Evolutionary conservation across 2,329 filamentous ascomycete species (phyloP), one percentile per base, ranked within the genome.

Genomic region (Talaromyces funiculosus): DNA sequence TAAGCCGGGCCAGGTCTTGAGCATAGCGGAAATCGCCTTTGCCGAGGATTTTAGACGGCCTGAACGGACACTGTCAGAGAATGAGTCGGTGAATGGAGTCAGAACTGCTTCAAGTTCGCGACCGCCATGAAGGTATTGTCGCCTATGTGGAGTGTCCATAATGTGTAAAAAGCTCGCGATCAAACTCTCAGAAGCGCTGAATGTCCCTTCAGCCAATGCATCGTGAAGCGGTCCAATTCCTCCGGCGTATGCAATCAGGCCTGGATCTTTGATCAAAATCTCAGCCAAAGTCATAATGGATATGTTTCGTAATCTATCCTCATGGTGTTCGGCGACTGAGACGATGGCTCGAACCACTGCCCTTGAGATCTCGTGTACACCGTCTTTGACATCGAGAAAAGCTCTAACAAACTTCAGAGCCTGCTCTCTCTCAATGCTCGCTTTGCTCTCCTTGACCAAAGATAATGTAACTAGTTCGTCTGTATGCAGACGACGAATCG

Each of bases 371-470:
- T 99, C 93, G 64, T 85, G 84, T 8, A 95, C 87, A 10, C 94
- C 94, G 64, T 92, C 90, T 71, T 97, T 97, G 65, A 97, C 91
- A 71, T 99, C 94, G 2, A 99, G 80, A 69, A 99, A 99, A 9
- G 92, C 90, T 62, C 94, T 86, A 26, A 97, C 88, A 72, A 99
- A 97, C 73, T 99, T 99, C 68, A 99, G 80, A 12, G 94, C 94
- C 75, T 99, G 94, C 74, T 99, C 94, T 58, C 95, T 85, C 77
- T 99, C 94, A 18, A 99, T 90, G 67, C 93, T 92, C n/a, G 93
- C 90, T 74, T 97, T 97, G 70, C 90, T 89, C 73, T 97, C 94
- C 72, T 97, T 97, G 65, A 95, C 91, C 35, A 99, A 80, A 0
- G 94, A 97, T 68, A 93, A 81, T 40, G 96, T 91, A 29, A 97